Evolutionary conservation across 768 basidiomycete species (phyloP).

Genomic region (Ramaria sp.): DNA sequence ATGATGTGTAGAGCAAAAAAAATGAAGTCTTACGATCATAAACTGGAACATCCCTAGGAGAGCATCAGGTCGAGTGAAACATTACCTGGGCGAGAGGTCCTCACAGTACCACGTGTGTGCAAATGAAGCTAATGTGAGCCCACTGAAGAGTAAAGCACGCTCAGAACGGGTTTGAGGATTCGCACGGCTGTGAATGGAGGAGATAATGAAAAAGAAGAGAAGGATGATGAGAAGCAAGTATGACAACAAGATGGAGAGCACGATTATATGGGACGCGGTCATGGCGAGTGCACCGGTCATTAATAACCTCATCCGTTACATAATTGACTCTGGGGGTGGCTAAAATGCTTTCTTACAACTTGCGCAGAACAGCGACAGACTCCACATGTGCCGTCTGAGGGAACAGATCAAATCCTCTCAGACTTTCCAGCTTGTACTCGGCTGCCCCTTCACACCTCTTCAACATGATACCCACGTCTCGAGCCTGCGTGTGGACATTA

Average conservation of each 20-base stretch:
- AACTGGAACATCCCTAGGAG: conserved; percentile 35
- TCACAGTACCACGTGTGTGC: conserved; percentile 42
- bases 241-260: conserved; percentile 21
- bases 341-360: background rate
- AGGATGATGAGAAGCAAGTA: conserved; percentile 25
- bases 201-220: conserved; percentile 21
- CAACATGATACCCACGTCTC: conserved; percentile 71
- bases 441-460: conserved; percentile 27
- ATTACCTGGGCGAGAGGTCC: conserved; percentile 11
- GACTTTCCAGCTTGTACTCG: conserved; percentile 67
- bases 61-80: background rate
- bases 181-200: conserved; percentile 10
- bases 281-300: background rate
- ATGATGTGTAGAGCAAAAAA: background rate
- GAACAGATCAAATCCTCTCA: conserved; percentile 90
- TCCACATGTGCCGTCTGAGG: conserved; percentile 96
- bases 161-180: conserved; percentile 10
- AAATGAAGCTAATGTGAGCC: conserved; percentile 26
- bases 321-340: no score
- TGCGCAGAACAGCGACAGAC: conserved; percentile 55
- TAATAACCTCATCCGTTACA: no score
- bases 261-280: conserved; percentile 8
- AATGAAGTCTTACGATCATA: conserved; percentile 24
- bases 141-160: conserved; percentile 20
- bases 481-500: conserved; percentile 87